phyloP scores from a whole-genome alignment of 306 rosid genomes.

The Hippophae gyantsensis region DNA sequence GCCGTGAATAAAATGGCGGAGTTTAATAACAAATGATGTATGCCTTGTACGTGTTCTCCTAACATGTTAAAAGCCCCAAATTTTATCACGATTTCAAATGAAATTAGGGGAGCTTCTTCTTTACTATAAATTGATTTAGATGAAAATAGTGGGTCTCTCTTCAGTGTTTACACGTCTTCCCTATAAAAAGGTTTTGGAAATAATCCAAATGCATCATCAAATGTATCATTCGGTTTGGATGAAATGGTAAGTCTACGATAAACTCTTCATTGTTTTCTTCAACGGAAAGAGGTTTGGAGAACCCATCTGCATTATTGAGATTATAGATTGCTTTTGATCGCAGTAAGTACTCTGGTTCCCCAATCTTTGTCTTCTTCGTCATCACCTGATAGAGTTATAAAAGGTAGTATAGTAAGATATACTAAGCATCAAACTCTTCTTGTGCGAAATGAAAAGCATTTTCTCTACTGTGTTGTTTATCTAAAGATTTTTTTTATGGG shows the following conservation, averaged over 20 bases:
- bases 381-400: conserved; percentile 19
- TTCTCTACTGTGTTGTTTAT: background rate
- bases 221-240: conserved; percentile 13
- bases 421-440: conserved; percentile 14
- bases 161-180: conserved; percentile 11
- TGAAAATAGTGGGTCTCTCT: conserved; percentile 11
- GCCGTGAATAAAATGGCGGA: too few species aligned
- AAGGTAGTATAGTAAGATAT: background rate
- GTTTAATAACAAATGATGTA: too few species aligned
- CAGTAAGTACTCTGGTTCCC: conserved; percentile 11
- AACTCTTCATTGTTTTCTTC: conserved; percentile 9
- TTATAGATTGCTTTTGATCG: conserved; percentile 14
- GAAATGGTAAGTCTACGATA: conserved; percentile 1
- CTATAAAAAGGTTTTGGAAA: conserved; percentile 7
- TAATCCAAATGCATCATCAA: conserved; percentile 4
- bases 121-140: conserved; percentile 12
- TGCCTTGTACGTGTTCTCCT: too few species aligned
- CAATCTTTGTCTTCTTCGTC: conserved; percentile 14
- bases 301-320: conserved; percentile 10
- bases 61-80: too few species aligned
- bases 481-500: conserved; percentile 1
- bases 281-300: conserved; percentile 15
- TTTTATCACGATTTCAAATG: background rate
- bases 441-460: conserved; percentile 10
- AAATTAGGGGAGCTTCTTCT: conserved; percentile 10